These are phyloP conservation scores for Russula dissimulans DNA, from an alignment of 768 basidiomycete genomes.

Conservation along the genomic window DNA sequence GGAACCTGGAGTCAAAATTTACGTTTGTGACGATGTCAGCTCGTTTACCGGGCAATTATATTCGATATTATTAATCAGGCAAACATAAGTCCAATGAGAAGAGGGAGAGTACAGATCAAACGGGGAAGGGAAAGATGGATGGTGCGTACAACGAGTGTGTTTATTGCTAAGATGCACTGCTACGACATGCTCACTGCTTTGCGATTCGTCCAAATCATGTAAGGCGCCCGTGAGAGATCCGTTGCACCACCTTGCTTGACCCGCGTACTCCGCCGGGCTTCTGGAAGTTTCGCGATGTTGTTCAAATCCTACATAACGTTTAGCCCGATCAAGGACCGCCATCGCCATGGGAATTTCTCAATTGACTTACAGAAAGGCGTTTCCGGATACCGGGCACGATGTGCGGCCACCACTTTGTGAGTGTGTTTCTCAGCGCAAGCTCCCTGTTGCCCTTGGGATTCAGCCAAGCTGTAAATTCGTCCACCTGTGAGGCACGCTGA, in stretches of 20 bases:
- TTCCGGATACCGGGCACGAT: slow-evolving; percentile 71
- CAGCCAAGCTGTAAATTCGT: slow-evolving; percentile 79
- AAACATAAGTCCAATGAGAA: neutral
- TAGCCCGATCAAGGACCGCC: slow-evolving; percentile 3
- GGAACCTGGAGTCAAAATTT: slow-evolving; percentile 5
- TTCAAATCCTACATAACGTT: slow-evolving; percentile 49
- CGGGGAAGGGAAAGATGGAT: neutral
- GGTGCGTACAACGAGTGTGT: slow-evolving; percentile 4
- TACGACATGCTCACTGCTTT: slow-evolving; percentile 43
- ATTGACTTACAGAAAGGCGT: slow-evolving; percentile 54
- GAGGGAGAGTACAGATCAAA: neutral
- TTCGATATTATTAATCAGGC: slow-evolving; percentile 11
- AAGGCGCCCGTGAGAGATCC: slow-evolving; percentile 68
- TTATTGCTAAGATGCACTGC: neutral
- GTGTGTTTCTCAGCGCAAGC: slow-evolving; percentile 59
- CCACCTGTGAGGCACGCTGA: slow-evolving; percentile 43
- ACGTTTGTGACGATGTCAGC: neutral
- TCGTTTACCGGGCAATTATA: neutral
- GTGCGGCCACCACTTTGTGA: slow-evolving; percentile 81
- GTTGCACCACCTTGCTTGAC: slow-evolving; percentile 41
- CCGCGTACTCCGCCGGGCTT: slow-evolving; percentile 72
- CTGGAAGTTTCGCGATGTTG: slow-evolving; percentile 59
- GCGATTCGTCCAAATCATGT: slow-evolving; percentile 85
- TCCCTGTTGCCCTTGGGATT: slow-evolving; percentile 90
- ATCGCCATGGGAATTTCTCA: neutral